Evolutionary conservation across 352 stramenopile species (phyloP), one percentile per base, ranked within the genome.

Genomic region (Globisporangium spiculum): DNA sequence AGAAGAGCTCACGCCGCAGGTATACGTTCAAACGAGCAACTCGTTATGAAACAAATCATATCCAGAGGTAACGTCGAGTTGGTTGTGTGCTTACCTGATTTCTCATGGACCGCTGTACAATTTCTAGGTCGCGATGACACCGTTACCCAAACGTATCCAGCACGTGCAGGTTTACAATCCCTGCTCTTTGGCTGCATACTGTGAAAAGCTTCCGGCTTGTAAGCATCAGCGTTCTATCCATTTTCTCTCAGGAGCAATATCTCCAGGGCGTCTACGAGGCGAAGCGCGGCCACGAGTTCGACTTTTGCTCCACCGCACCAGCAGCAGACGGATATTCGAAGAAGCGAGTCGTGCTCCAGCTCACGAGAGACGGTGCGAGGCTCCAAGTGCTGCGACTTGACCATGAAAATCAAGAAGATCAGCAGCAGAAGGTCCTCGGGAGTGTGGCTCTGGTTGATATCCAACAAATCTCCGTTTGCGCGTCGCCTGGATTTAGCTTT

Each of bases 91-190:
- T 30, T 1, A 30, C 27, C 27, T 30, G 27, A 30, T 30, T 30
- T 30, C 27, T 30, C 27, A 30, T 30, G 27, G 27, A 4, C 32
- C 10, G 55, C 10, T 46, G 34, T n/a, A 83, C 27, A 30, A 30
- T 30, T 30, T 30, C 27, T 30, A 30, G 20, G 7, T 75, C 20
- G 72, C 57, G 36, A 50, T 58, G 18, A 66, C 59, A 8, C 26
- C 73, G 4, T 67, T 84, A 1, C 57, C 67, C 3, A 71, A 72
- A 26, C 77, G 77, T n/a, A 65, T 84, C 2, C 34, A 74, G 4
- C 50, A 63, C 20, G 46, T 81, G 1, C 75, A 85, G 71, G 75
- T 75, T 1, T 4, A 14, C 4, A 34, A 1, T 8, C 5, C 34
- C 4, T 9, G 44, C 32, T 30, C 1, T 30, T 30, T 30, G 27